Evolutionary conservation across 495 filamentous ascomycete genomes (phyloP), one percentile per base, ranked within the genome.

Genomic region (Annulohypoxylon stygium): DNA sequence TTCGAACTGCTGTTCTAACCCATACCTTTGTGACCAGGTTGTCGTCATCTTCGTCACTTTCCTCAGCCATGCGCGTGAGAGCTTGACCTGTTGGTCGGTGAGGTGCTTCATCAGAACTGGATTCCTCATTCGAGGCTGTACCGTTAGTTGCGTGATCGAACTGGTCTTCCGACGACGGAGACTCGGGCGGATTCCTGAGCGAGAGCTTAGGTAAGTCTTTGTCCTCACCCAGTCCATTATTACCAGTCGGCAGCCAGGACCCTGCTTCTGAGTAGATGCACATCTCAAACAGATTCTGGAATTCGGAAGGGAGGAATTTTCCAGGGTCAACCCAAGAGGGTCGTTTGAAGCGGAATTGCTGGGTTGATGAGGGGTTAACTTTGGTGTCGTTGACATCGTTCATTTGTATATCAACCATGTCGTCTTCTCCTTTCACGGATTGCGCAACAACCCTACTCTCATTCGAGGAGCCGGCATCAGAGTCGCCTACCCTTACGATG

Each of bases 371-470:
- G 23, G 61, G 39, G 12, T 26, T 64, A 6, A 9, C 8, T 74
- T 61, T 73, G 2, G 50, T 37, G 73, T 70, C 83, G 6, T 78
- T 74, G 7, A 81, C 83, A 70, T 95, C 91, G 10, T 86, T 87
- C 93, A 97, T 95, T 0, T 92, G 93, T 23, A 99, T 90, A 77
- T 98, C 92, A 3, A 98, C 93, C 70, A 97, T 89, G 57, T 92
- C 93, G 70, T 97, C 94, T 78, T 97, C 95, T 4, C 93, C 93
- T 70, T 94, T 91, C 10, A 97, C 89, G 7, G 94, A 97, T 59
- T 82, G 84, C 20, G 92, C 90, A 70, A 92, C 86, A 54, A 97
- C 84, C 71, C 90, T 90, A 6, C 88, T 86, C 69, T 92, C 92
- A 14, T 86, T 88, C 2, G 90, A 85, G 12, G 88, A 92, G 65